A percentile compares a stretch with the other conserved stretches of the same genome.
Conservation (phyloP, 495 filamentous ascomycete genomes). For the Staphylotrichum tortipilum region DNA sequence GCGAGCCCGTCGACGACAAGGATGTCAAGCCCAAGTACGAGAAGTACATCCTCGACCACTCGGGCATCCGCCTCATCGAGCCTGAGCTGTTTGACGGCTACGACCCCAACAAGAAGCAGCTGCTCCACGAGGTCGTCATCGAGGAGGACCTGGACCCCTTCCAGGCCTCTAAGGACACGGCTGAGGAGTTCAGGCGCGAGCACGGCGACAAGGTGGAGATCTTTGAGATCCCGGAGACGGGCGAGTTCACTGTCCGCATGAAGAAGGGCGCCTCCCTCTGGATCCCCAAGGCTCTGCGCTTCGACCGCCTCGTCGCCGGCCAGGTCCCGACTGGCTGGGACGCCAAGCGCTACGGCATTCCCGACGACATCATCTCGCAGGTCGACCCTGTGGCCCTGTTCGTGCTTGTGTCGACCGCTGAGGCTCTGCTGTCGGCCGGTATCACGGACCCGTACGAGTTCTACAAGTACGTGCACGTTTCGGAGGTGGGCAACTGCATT, state of each 20-base stretch:
- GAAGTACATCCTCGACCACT: constrained; percentile 90
- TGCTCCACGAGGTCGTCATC: constrained; percentile 95
- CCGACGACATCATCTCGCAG: constrained; percentile 94
- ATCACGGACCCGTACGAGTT: constrained; percentile 99
- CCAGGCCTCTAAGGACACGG: constrained; percentile 92
- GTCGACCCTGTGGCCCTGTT: constrained; percentile 94
- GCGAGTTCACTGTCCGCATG: constrained; percentile 86
- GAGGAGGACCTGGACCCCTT: constrained; percentile 95
- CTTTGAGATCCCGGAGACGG: constrained; percentile 89
- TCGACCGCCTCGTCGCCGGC: constrained; percentile 93
- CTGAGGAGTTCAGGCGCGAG: constrained; percentile 92
- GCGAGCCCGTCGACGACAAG: constrained; percentile 95
- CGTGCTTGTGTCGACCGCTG: constrained; percentile 85
- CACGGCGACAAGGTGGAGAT: constrained; percentile 96
- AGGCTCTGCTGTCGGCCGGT: constrained; percentile 82
- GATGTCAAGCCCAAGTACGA: constrained; percentile 96
- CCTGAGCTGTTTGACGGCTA: constrained; percentile 96
- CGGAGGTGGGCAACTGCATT: constrained; percentile 95
- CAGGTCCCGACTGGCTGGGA: constrained; percentile 97
- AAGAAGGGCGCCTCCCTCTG: constrained; percentile 90
- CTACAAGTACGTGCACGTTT: constrained; percentile 98
- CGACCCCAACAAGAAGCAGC: constrained; percentile 95
- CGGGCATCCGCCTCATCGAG: constrained; percentile 95
- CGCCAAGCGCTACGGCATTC: constrained; percentile 87
- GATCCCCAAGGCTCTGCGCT: constrained; percentile 93